Percentiles rank a stretch among this genome's conserved stretches.
These are phyloP conservation scores for Coemansia sp. DNA, from an alignment of 192 early-diverging fungal species.

Conservation along the genomic window DNA sequence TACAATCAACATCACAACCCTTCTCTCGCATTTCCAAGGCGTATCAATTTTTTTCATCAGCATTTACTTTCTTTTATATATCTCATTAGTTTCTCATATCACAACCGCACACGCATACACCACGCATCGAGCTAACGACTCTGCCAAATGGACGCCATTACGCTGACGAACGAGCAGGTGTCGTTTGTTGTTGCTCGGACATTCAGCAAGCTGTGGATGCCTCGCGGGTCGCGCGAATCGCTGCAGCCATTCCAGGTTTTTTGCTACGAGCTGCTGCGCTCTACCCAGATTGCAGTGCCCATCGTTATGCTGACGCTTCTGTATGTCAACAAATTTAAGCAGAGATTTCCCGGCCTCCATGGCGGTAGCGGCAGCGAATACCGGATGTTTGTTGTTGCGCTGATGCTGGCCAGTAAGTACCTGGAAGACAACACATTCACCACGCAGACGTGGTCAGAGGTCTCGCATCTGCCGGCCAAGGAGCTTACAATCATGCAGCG, in stretches of 20 bases:
- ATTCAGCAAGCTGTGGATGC: slow-evolving; percentile 49
- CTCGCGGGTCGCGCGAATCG: slow-evolving; percentile 29
- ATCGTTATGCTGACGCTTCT: slow-evolving; percentile 54
- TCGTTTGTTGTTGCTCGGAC: slow-evolving; percentile 42
- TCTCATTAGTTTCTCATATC: background rate
- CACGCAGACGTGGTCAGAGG: slow-evolving; percentile 87
- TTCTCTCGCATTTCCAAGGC: background rate
- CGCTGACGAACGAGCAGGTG: slow-evolving; percentile 50
- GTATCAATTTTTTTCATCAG: background rate
- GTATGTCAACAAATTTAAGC: slow-evolving; percentile 48
- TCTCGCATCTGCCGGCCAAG: slow-evolving; percentile 74
- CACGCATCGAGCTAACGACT: background rate
- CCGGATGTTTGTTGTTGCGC: slow-evolving; percentile 78
- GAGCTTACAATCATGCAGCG: slow-evolving; percentile 89
- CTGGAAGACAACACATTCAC: slow-evolving; percentile 90
- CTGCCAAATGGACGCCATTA: slow-evolving; percentile 21
- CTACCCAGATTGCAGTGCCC: slow-evolving; percentile 54
- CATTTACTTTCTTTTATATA: background rate
- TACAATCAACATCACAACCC: background rate
- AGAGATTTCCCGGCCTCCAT: slow-evolving; percentile 32
- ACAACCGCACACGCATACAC: background rate
- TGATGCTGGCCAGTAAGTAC: slow-evolving; percentile 86
- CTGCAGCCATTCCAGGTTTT: slow-evolving; percentile 48
- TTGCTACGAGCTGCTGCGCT: slow-evolving; percentile 53
- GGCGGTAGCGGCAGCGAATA: slow-evolving; percentile 74